These are phyloP conservation scores for Drosera capensis DNA, from an alignment of 148 eudicot species.

Conservation along the genomic window DNA sequence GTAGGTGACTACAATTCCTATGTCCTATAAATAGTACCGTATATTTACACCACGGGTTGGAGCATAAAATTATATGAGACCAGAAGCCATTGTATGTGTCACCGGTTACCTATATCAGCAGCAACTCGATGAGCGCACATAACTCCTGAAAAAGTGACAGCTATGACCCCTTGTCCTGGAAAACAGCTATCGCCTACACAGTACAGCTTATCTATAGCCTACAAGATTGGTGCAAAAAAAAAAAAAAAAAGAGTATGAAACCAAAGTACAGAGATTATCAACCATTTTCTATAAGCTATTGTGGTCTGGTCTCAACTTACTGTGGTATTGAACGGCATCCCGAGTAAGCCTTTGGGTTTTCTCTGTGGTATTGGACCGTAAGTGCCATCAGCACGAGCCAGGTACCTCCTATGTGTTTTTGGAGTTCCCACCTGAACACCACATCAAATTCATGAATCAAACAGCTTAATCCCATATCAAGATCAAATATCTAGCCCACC, in stretches of 20 bases:
- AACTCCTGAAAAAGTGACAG: constrained; percentile 91
- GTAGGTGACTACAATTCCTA: too few relatives aligned
- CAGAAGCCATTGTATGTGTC: not conserved
- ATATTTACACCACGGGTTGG: not conserved
- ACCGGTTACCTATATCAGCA: constrained; percentile 73
- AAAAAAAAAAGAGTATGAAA: not conserved
- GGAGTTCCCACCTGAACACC: constrained; percentile 75
- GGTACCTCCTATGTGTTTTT: constrained; percentile 84
- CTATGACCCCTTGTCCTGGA: constrained; percentile 97
- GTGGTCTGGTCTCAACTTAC: too few relatives aligned
- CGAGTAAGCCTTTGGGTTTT: constrained; percentile 69
- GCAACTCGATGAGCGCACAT: constrained; percentile 99
- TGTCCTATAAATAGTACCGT: not conserved
- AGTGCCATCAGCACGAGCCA: constrained; percentile 96
- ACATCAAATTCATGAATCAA: not conserved
- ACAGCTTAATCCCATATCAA: too few relatives aligned
- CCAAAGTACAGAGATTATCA: too few relatives aligned
- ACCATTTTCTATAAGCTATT: too few relatives aligned
- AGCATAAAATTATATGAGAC: not conserved
- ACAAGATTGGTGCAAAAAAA: constrained; percentile 10
- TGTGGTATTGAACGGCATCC: constrained; percentile 99
- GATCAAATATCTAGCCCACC: too few relatives aligned
- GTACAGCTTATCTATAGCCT: constrained; percentile 79
- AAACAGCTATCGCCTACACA: constrained; percentile 99
- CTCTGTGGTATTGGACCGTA: constrained; percentile 91